phyloP scores from a whole-genome alignment of 2,329 filamentous ascomycete genomes.

The Fusarium marasasianum region DNA sequence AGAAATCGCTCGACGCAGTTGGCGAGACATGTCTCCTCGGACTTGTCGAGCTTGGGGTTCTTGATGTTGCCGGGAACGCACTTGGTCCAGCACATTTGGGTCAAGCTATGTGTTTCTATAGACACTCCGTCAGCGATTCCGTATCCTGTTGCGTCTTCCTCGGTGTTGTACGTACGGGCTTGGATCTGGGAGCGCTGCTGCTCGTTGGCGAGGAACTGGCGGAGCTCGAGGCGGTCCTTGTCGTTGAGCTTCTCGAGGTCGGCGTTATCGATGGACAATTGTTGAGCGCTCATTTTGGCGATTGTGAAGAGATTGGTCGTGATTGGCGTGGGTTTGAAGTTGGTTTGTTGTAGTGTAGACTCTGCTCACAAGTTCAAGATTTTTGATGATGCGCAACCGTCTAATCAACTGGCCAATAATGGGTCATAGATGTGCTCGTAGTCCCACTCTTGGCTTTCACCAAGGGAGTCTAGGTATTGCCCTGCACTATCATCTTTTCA shows the following conservation, averaged over 20 bases:
- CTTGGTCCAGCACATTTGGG: constrained; percentile 92
- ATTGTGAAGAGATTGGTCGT: neutral
- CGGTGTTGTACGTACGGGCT: constrained; percentile 59
- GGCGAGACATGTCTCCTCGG: constrained; percentile 83
- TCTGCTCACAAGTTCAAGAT: constrained; percentile 27
- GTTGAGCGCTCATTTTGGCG: constrained; percentile 49
- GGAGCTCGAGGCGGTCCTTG: constrained; percentile 86
- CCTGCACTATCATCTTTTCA: neutral
- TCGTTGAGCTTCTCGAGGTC: constrained; percentile 81
- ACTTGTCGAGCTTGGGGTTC: constrained; percentile 75
- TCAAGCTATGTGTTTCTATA: constrained; percentile 64
- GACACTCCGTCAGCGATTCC: constrained; percentile 5
- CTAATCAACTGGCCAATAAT: constrained; percentile 28
- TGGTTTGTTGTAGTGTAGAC: constrained; percentile 15
- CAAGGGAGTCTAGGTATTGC: neutral
- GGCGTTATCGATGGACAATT: constrained; percentile 57
- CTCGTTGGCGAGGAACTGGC: constrained; percentile 86
- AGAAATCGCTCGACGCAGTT: constrained; percentile 96
- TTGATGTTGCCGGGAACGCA: constrained; percentile 82
- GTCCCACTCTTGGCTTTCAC: constrained; percentile 15
- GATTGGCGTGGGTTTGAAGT: neutral
- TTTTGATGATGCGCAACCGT: constrained; percentile 32
- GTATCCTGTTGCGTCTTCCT: neutral
- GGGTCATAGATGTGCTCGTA: neutral
- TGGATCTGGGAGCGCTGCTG: constrained; percentile 80